These are phyloP conservation scores for Auriscalpium orientale DNA, from an alignment of 768 basidiomycete species.

Conservation along the genomic window DNA sequence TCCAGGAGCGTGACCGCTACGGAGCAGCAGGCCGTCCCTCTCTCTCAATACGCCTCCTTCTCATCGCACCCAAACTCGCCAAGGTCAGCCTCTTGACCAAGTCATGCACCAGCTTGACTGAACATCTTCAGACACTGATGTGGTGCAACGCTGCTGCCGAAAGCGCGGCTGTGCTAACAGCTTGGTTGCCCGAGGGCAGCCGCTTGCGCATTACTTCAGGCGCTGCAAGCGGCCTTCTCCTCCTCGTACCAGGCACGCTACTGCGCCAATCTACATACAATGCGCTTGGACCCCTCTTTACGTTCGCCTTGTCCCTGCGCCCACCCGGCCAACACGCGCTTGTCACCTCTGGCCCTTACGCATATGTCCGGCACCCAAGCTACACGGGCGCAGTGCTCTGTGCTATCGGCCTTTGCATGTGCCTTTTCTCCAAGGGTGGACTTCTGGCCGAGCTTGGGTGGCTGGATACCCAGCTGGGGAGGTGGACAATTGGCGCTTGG, in stretches of 20 bases:
- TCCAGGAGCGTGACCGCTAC: neutral
- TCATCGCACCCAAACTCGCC: neutral
- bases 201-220: neutral
- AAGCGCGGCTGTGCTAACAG: neutral
- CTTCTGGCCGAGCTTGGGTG: neutral
- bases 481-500: neutral
- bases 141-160: neutral
- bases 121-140: neutral
- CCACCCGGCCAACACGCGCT: neutral
- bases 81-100: neutral
- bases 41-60: neutral
- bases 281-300: slow-evolving; percentile 6
- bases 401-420: neutral
- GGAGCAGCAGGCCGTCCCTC: neutral
- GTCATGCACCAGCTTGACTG: neutral
- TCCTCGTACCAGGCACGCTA: neutral
- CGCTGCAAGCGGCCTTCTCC: neutral
- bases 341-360: slow-evolving; percentile 7
- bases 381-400: slow-evolving; percentile 3
- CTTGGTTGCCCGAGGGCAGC: neutral
- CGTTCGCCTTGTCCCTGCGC: slow-evolving; percentile 3
- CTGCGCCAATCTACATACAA: slow-evolving; percentile 1
- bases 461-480: neutral
- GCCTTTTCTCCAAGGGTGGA: neutral
- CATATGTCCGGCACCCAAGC: slow-evolving; percentile 8